Evolutionary conservation across 805 yeast species (phyloP), one percentile per base, ranked within the genome.

Genomic region (Priceomyces carsonii): DNA sequence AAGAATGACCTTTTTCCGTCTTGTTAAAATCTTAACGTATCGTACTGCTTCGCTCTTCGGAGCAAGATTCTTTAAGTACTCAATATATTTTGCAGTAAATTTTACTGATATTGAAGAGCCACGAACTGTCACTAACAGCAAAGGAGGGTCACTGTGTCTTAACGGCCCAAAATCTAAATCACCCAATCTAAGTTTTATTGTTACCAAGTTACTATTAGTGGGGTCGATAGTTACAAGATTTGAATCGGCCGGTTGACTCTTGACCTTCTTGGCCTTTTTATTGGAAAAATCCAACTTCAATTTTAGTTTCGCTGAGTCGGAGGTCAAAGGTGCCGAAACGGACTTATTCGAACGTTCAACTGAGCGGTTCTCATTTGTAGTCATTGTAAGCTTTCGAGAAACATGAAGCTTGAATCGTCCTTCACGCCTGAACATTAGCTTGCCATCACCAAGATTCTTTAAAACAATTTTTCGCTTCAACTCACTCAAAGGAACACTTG

Each of bases 391-490:
- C 25, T 32, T 44, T 16, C 9, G 39, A n/a, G 16, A 43, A 18
- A 24, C 40, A 14, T 73, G 81, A 30, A 77, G 72, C 48, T 71
- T 75, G 42, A 77, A 69, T 37, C 79, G 53, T 2, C 80, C 80
- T 47, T 80, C 82, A 40, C 87, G 64, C 44, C 72, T 81, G 13
- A 88, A 61, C 5, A 74, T 65, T n/a, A 87, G 63, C 25, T 66
- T 66, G 3, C 81, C 81, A 17, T 64, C 63, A 0, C 77, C 83
- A 4, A 69, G 43, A 33, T 75, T 48, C 44, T 71, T 73, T 0
- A 88, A 86, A 6, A 75, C 77, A 16, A 93, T 64, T 44, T 77
- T 78, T 52, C 77, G 81, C 38, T 57, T 62, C 31, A 69, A 47
- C 35, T 69, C 73, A 20, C 51, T 55, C 17, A 61, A 42, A 18